Base-by-base conservation (phyloP, 2,329 filamentous ascomycete species). In the Aspergillus sojae region DNA sequence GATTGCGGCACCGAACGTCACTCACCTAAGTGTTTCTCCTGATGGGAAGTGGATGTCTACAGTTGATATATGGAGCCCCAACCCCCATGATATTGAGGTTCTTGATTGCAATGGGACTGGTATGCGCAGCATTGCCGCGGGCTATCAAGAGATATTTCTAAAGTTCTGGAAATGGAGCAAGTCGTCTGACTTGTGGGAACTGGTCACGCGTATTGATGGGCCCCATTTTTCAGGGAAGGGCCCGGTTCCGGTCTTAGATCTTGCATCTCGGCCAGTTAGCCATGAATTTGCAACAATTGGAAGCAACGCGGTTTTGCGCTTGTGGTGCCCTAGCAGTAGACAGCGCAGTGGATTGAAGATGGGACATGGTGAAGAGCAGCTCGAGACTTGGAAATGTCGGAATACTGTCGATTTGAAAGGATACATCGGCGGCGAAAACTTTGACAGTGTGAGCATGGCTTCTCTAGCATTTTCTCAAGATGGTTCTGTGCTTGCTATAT, bases 11-110 rank as follows among this genome's bases (percentile, higher is more conserved):
- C 94, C 95, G 0, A 87, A 90, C 65, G 86, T 97, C 54, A 90
- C 87, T 7, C 86, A 91, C 61, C 81, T 98, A 57, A 86, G 89
- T 50, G 88, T 95, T 69, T 94, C 91, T 50, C 82, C 85, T 57
- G 90, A 98, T 73, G 94, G 94, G 21, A 85, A 88, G 68, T 98
- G 94, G 94, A 85, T 99, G 62, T 94, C 91, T 5, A 97, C 93
- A 1, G 86, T 96, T 1, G 95, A 99, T 74, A 91, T 94, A 72
- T 99, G 95, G 95, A 85, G 86, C 58, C 93, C 93, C 1, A 88
- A 91, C 11, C 79, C 81, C 14, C 82, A 86, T 64, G 93, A 97
- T 72, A 78, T 91, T 16, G 84, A 86, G 45, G 84, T 85, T 61
- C 76, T 91, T 32, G 77, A 82, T 58, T 71, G 76, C 16, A 69